Percentiles rank a stretch among this genome's conserved stretches.
phyloP scores from a whole-genome alignment of 345 rosid species.

The Sisymbrium irio region DNA sequence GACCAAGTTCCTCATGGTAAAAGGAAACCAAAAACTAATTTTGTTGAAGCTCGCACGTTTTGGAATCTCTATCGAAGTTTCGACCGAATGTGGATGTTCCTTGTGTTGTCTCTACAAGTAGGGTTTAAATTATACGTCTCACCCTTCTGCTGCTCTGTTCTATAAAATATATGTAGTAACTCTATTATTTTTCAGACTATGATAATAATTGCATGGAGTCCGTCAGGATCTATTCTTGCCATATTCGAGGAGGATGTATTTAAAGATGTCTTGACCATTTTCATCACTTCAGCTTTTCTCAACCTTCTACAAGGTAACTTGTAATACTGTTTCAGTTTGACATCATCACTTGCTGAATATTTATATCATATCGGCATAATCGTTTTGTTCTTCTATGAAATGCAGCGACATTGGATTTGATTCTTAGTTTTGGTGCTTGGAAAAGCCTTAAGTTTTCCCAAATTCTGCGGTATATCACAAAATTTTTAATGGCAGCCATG shows the following conservation, averaged over 20 bases:
- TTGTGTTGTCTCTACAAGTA: constrained; percentile 86
- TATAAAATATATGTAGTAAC: constrained; percentile 8
- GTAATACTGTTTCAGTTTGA: neutral
- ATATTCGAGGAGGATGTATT: constrained; percentile 61
- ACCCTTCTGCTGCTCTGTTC: constrained; percentile 15
- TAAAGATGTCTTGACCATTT: constrained; percentile 68
- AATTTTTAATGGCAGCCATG: constrained; percentile 68
- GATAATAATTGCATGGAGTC: constrained; percentile 83
- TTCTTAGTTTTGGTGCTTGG: constrained; percentile 89
- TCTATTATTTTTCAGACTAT: constrained; percentile 62
- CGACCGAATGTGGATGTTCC: constrained; percentile 98
- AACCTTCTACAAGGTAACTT: constrained; percentile 76
- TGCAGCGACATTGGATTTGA: constrained; percentile 77
- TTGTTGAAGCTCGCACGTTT: constrained; percentile 98
- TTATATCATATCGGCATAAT: constrained; percentile 6
- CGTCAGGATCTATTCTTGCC: constrained; percentile 65
- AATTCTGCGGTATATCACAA: constrained; percentile 72
- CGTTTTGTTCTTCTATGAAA: constrained; percentile 11
- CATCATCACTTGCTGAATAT: neutral
- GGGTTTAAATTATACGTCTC: constrained; percentile 7
- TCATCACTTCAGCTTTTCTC: constrained; percentile 86
- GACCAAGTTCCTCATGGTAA: constrained; percentile 46
- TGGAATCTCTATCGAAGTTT: constrained; percentile 92
- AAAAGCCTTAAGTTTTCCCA: constrained; percentile 71
- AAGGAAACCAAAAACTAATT: constrained; percentile 87